Base-by-base conservation (phyloP, 371 early-diverging fungal genomes). In the Mucor lusitanicus region DNA sequence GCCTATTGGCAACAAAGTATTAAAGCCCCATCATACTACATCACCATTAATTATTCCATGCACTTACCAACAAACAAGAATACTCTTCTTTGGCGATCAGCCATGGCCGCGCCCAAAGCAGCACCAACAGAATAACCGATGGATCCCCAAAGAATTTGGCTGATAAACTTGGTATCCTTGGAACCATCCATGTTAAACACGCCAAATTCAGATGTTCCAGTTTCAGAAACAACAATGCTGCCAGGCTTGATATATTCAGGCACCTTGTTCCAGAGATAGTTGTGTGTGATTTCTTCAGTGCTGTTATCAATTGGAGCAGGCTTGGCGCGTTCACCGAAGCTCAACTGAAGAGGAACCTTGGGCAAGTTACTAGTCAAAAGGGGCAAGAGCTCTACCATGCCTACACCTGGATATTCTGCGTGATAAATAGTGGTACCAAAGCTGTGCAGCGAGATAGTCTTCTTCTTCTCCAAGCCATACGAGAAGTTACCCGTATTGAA, bases 401-500 rank as follows among this genome's bases (percentile, higher is more conserved):
- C 78, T 28, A 84, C 79, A 50, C 68, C 68, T 17, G 75, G 71
- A 59, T 76, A 84, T 3, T 64, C 72, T 12, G 82, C 78, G 63
- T 73, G 67, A 56, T 70, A 73, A 17, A 81, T 74, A 15, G 21
- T 72, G 11, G 77, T 74, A 37, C 66, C 65, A 56, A 71, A 69
- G 23, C 77, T 72, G 69, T 84, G 78, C 39, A 84, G 65, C 3
- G 75, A 67, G 50, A 84, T 80, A 2, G 76, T 69, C 60, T 76
- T 76, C 19, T 62, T 66, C 12, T 48, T 66, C 21, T 74, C 80
- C 30, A 76, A 40, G 19, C 62, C 66, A 42, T 69, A 74, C 3
- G 81, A 69, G 68, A 80, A 85, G 23, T 78, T 79, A 59, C 83
- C 87, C 6, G 84, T 85, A 61, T 86, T 86, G 67, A 80, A 83